A percentile compares a stretch with the other conserved stretches of the same genome.
phyloP scores from a whole-genome alignment of 2,329 filamentous ascomycete genomes.

The Dryadomyces quercivorus region DNA sequence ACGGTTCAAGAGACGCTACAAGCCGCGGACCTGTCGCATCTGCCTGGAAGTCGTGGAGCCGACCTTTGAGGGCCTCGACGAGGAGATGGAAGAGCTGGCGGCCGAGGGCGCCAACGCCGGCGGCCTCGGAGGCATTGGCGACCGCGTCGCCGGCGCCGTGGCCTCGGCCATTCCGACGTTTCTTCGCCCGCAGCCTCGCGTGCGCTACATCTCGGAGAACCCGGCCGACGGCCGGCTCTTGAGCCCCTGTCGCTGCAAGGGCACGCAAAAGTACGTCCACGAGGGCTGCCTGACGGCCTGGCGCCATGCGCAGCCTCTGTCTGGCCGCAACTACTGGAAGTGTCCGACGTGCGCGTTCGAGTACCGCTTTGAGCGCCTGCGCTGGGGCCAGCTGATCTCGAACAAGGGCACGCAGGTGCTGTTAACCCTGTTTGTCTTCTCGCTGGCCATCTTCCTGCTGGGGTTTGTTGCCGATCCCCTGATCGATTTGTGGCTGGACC shows the following conservation, averaged over 20 bases:
- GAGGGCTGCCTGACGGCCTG: constrained; percentile 78
- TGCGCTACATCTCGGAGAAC: constrained; percentile 60
- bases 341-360: constrained; percentile 80
- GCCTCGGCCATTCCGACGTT: constrained; percentile 18
- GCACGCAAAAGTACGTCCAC: constrained; percentile 86
- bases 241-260: constrained; percentile 86
- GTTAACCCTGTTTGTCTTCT: constrained; percentile 61
- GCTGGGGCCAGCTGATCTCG: constrained; percentile 58
- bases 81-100: neutral
- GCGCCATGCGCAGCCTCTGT: constrained; percentile 58
- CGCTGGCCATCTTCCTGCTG: constrained; percentile 63
- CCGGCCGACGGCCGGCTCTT: constrained; percentile 65
- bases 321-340: constrained; percentile 64
- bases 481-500: constrained; percentile 78
- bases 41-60: constrained; percentile 60
- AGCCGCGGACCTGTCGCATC: constrained; percentile 72
- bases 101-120: neutral
- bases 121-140: neutral
- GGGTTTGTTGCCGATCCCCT: constrained; percentile 91
- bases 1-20: constrained; percentile 36
- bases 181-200: constrained; percentile 15
- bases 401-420: constrained; percentile 54
- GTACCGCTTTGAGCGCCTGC: constrained; percentile 68
- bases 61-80: constrained; percentile 22
- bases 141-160: constrained; percentile 3